Percentiles rank a stretch among this genome's conserved stretches.
These are phyloP conservation scores for Jatropha podagrica DNA, from an alignment of 441 rosid species.

Conservation along the genomic window DNA sequence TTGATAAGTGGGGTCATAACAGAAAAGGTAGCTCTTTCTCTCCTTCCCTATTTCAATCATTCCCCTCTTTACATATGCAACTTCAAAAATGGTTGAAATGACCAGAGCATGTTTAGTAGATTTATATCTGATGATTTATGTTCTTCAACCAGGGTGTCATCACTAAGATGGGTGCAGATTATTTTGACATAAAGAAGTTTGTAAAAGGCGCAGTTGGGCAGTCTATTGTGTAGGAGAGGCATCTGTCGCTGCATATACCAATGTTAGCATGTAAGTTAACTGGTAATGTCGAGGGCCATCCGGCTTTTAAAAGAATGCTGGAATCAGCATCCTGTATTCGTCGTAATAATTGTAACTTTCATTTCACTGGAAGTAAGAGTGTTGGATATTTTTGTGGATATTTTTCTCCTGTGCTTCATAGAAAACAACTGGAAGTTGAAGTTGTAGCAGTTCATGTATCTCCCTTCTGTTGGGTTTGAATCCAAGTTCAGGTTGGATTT, in stretches of 20 bases:
- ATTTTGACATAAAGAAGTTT: conserved; percentile 59
- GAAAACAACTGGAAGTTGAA: neutral
- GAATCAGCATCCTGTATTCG: neutral
- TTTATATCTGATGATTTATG: conserved; percentile 15
- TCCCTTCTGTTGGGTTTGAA: too few species aligned
- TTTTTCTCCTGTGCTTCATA: neutral
- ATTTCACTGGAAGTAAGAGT: too few species aligned
- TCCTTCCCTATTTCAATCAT: neutral
- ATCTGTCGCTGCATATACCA: neutral
- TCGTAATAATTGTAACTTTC: neutral
- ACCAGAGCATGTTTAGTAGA: neutral
- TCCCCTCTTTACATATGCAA: neutral
- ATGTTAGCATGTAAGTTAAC: neutral
- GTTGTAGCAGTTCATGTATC: too few species aligned
- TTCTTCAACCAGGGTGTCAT: conserved; percentile 64
- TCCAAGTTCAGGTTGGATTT: too few species aligned
- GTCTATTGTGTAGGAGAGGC: conserved; percentile 1
- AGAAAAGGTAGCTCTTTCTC: conserved; percentile 54
- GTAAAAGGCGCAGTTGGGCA: conserved; percentile 7
- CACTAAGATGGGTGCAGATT: conserved; percentile 41
- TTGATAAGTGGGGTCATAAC: conserved; percentile 75
- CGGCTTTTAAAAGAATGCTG: neutral
- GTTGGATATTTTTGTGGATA: too few species aligned
- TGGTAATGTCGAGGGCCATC: neutral
- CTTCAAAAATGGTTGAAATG: neutral